A percentile compares a stretch with the other conserved stretches of the same genome.
phyloP scores from a whole-genome alignment of 352 stramenopile genomes.

The Phytophthora brassicae region DNA sequence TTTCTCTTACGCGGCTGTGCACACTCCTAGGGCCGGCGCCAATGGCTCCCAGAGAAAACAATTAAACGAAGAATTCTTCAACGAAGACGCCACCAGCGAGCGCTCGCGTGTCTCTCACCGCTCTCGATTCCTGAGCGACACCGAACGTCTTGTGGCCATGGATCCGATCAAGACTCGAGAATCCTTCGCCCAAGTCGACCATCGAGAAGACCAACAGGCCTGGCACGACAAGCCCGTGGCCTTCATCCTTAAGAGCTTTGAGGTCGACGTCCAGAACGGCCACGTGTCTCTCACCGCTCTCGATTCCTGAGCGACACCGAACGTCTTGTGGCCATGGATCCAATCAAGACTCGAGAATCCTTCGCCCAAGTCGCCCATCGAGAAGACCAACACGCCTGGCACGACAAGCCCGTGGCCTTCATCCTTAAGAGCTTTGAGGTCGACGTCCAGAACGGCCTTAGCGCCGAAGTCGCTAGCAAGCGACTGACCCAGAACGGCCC shows the following conservation, averaged over 20 bases:
- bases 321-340: conserved; percentile 45
- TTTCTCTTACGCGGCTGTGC: conserved; percentile 64
- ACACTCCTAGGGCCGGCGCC: conserved; percentile 59
- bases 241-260: conserved; percentile 43
- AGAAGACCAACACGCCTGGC: conserved; percentile 54
- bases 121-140: conserved; percentile 61
- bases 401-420: conserved; percentile 42
- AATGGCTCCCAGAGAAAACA: conserved; percentile 15
- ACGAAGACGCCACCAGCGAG: conserved; percentile 17
- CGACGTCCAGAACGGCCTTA: conserved; percentile 40
- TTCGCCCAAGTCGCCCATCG: conserved; percentile 50
- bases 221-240: conserved; percentile 58
- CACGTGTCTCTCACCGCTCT: too few species aligned
- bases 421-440: conserved; percentile 53
- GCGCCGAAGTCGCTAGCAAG: conserved; percentile 29
- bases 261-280: conserved; percentile 41
- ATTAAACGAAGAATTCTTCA: conserved; percentile 27
- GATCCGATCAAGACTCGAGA: conserved; percentile 54
- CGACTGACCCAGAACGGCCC: conserved; percentile 44
- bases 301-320: conserved; percentile 69
- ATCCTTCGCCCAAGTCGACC: conserved; percentile 58
- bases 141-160: conserved; percentile 47
- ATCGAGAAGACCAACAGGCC: conserved; percentile 41
- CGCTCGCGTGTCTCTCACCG: conserved; percentile 40
- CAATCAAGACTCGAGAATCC: conserved; percentile 56